Base-by-base conservation (phyloP, 2,329 filamentous ascomycete species). In the Colletotrichum sp. region DNA sequence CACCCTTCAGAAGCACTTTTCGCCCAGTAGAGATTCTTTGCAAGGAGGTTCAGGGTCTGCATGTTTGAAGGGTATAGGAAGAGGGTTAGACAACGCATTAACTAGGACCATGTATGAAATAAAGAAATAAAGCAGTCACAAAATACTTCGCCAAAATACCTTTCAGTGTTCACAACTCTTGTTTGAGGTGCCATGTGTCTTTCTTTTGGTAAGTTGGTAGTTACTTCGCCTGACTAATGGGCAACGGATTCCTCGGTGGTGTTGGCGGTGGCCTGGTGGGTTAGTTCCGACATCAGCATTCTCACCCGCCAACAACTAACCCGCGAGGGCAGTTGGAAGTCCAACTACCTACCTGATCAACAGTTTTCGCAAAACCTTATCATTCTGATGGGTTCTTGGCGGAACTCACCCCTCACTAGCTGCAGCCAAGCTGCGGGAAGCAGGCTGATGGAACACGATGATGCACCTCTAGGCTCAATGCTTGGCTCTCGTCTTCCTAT, bases 1-100 rank as follows among this genome's bases (percentile, higher is more conserved):
- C 43, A 6, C 60, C 64, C 34, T 78, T 77, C 52, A 70, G 69
- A 34, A 76, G 72, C 48, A 78, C 77, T 2, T 78, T 78, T 39
- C 70, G 43, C 16, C 77, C 77, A 8, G 69, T 76, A 24, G 64
- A 67, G 63, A n/a, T 77, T 16, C 48, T 78, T 24, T 26, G 26
- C 16, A 60, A 72, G 71, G 72, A 78, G 59, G 30, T 73, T 18
- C 32, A 71, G 52, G 28, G 10, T 6, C 34, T 64, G 10, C 30
- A 39, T 9, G 36, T 43, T 26, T 59, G 26, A 48, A 48, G 18
- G n/a, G 6, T 12, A 6, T 48, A 10, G 21, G 43, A 21, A n/a
- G 18, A 21, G 10, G 18, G 18, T 0, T 21, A n/a, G 43, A 48
- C 9, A n/a, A 48, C 9, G 18, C 43, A 48, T 18, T n/a, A 21